Evolutionary conservation across 2,329 filamentous ascomycete genomes (phyloP), one percentile per base, ranked within the genome.

Genomic region (Colletotrichum tamarilloi): DNA sequence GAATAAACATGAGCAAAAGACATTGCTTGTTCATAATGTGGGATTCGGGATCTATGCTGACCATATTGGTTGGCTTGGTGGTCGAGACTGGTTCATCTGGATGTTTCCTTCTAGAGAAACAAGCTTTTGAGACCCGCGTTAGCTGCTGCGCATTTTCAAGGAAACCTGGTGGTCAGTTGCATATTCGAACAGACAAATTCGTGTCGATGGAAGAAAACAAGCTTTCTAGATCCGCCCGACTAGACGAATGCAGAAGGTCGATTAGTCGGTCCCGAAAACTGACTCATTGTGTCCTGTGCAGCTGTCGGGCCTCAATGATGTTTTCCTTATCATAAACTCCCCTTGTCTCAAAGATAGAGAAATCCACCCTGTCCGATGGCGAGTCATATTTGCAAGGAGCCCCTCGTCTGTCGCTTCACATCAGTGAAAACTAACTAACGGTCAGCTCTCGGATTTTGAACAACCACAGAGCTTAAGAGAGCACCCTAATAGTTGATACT

Each of bases 231-330:
- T 14, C 35, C 53, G 53, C 16, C n/a, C 28, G 53, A 53, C 60
- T 53, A 49, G 16, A 58, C 67, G 5, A 59, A 58, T 58, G 11
- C 38, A 53, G 67, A 64, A 69, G 67, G 64, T 67, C 32, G n/a
- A 22, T 16, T 26, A 53, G 7, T 11, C 26, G 2, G 22, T 60
- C 4, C 35, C 14, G 6, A 12, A n/a, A 22, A 28, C 52, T 55
- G 24, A 55, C 52, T 55, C 52, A 19, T 49, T 49, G 42, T n/a
- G 11, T 49, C 19, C 19, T 4, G 19, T 19, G 19, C 19, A 49
- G 42, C 19, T 49, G 8, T 49, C 42, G 19, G 19, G 8, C 16
- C 42, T 49, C 19, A 49, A 22, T 19, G 19, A 49, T 49, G 19
- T 11, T 19, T 22, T 49, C 42, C 19, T 22, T 49, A 7, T n/a